Base-by-base conservation (phyloP, 169 alveolate species). In the Plasmodium inui region DNA sequence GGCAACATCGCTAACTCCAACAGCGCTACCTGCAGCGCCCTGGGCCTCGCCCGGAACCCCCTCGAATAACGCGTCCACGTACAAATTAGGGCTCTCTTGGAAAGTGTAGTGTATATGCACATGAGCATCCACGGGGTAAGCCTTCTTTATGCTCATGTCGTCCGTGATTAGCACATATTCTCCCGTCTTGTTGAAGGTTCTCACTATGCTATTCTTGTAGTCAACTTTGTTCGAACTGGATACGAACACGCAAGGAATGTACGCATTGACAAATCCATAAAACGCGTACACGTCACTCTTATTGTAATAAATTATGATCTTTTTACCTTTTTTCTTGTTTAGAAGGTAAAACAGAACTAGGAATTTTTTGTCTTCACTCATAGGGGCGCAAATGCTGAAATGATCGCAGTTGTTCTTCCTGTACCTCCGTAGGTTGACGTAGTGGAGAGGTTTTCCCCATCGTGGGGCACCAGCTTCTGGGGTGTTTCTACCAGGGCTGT, bases 321-420 rank as follows among this genome's bases (percentile, higher is more conserved):
- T 90, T 37, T 81, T 90, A n/a, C 46, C 72, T 81, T 90, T 67
- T 28, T 90, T 81, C n/a, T 12, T 81, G 12, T 39, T 46, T 70
- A 90, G 17, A 8, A 90, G 28, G 57, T 81, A 81, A 71, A 90
- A 90, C 19, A 90, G 73, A 28, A 90, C 34, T 81, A 90, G 39
- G 26, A 90, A 90, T 46, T 90, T 90, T 82, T 81, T 90, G 30
- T 90, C 95, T 8, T 90, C 95, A 46, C 83, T 90, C 73, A 81
- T 70, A 9, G 95, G 95, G 26, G 39, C 91, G n/a, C 74, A n/a
- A 28, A 90, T 39, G 55, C 95, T 90, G 53, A 82, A 30, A 28
- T 90, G 95, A 17, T 30, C 50, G 17, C 84, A 46, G 32, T 67
- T 46, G 57, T 57, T 81, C 76, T 71, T 71, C 70, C 74, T 90